Evolutionary conservation across 1,139 yeast species (phyloP), one percentile per base, ranked within the genome.

Genomic region (Geotrichum macrosporum): DNA sequence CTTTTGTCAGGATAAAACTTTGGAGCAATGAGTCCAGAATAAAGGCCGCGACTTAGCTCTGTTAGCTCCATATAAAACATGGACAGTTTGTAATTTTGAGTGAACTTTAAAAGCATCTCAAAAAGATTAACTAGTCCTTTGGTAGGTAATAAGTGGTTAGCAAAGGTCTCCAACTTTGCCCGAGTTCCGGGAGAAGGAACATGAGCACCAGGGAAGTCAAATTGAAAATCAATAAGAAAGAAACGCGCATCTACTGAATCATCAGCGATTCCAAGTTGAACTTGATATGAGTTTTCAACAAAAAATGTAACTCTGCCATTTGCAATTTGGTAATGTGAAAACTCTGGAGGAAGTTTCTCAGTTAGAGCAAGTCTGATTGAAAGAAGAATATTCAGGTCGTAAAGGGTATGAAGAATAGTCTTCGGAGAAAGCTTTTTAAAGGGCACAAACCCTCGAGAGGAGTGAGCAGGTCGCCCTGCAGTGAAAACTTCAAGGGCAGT

Each of bases 401-500:
- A 70, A 44, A 92, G 65, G 0, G 84, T 83, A 50, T 75, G 74
- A 33, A 86, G 67, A 1, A 85, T 77, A 53, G 78, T 75, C 40
- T 72, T 68, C 0, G 84, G 71, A 2, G 81, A 71, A 2, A 88
- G 68, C 16, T 70, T 73, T 39, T 69, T 66, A n/a, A 70, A 70
- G 22, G 75, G 73, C 33, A 79, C 67, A 56, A 80, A 77, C 54
- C 76, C 75, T 60, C 83, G 81, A 0, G 84, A 73, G 1, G 89
- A 82, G 37, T 85, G 71, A 41, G 78, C 79, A 1, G 97, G 96
- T 54, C 84, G 71, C 2, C 95, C 95, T 39, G 77, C 73, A 34
- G 81, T 75, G 43, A 88, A 70, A 1, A 92, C 96, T 60, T 92
- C 95, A 55, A 92, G 70, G 1, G 95, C 87, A 0, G 96, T 88